Evolutionary conservation across 2,329 filamentous ascomycete species (phyloP).

Genomic region (Sarocladium kiliense): DNA sequence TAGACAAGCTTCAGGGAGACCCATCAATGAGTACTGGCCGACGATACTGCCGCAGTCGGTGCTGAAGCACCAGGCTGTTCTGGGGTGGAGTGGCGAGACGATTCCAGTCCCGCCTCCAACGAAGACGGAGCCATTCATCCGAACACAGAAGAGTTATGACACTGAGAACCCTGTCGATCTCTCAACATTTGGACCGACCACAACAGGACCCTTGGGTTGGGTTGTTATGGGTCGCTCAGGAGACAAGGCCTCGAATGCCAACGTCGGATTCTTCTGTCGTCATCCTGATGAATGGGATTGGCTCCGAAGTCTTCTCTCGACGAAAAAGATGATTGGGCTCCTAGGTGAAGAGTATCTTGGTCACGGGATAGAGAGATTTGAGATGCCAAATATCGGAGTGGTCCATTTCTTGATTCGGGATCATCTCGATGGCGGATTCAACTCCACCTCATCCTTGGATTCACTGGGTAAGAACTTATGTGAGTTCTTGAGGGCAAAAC

Average conservation of each 20-base stretch:
- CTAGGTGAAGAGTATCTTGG: constrained; percentile 26
- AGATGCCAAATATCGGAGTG: constrained; percentile 27
- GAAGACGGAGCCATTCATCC: constrained; percentile 15
- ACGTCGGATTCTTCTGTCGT: constrained; percentile 37
- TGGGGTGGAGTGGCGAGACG: constrained; percentile 16
- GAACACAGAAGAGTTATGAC: constrained; percentile 10
- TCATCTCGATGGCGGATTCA: constrained; percentile 34
- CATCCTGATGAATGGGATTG: constrained; percentile 36
- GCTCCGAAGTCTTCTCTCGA: constrained; percentile 33
- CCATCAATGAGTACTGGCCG: constrained; percentile 12
- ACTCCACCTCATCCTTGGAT: constrained; percentile 33
- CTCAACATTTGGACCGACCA: constrained; percentile 14
- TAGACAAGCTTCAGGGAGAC: constrained; percentile 25
- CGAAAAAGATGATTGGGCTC: constrained; percentile 27
- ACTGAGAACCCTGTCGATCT: constrained; percentile 13
- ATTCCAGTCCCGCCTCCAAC: constrained; percentile 18
- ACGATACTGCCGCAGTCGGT: constrained; percentile 16
- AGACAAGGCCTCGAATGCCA: constrained; percentile 35
- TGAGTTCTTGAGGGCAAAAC: constrained; percentile 36
- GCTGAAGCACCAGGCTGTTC: constrained; percentile 19
- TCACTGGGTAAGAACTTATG: constrained; percentile 37
- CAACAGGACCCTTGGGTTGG: constrained; percentile 17
- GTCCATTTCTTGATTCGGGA: constrained; percentile 34
- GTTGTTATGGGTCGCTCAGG: constrained; percentile 21
- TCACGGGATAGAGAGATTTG: constrained; percentile 34